Evolutionary conservation across 1,284 basidiomycete genomes (phyloP), one percentile per base, ranked within the genome.

Genomic region (Fomes fomentarius): DNA sequence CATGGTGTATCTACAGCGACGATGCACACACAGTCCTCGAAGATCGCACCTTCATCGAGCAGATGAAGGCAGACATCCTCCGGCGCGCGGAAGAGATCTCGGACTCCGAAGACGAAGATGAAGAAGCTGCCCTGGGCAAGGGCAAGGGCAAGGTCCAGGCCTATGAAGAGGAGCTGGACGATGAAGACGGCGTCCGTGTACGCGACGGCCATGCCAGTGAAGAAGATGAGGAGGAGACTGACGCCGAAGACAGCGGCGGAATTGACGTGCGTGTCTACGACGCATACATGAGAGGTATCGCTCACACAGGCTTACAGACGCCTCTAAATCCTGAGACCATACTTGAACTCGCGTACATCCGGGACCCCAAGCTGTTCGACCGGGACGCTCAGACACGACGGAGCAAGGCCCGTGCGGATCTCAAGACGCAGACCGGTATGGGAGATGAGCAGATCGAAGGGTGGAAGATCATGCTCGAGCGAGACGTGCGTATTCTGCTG

Each of bases 381-480:
- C 75, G 91, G n/a, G 90, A 93, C 69, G 79, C 79, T 0, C 74
- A 75, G 38, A 94, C 92, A 14, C 73, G 91, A 47, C 75, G 88
- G 47, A 81, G 85, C 50, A 85, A 87, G 62, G 77, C 77, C 0
- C 76, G 94, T 30, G 75, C 73, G 6, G 83, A 87, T 47, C 73
- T 96, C 55, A 83, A 80, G 62, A 75, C 79, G 19, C 78, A 82
- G 60, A 93, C 90, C 34, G 84, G 86, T 3, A 87, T 85, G 83
- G 71, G 65, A 14, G 86, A 96, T 66, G 86, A 88, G 60, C 92
- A 94, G 66, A 84, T 95, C 26, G 93, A 96, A 69, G 93, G 93
- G 0, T 96, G 93, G 93, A 80, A 71, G 54, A 84, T 90, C 51
- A 93, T 95, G 89, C 72, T 96, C 47, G 93, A 96, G 55, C 75